Evolutionary conservation across 306 rosid genomes (phyloP).

Genomic region (Biancaea sappan): DNA sequence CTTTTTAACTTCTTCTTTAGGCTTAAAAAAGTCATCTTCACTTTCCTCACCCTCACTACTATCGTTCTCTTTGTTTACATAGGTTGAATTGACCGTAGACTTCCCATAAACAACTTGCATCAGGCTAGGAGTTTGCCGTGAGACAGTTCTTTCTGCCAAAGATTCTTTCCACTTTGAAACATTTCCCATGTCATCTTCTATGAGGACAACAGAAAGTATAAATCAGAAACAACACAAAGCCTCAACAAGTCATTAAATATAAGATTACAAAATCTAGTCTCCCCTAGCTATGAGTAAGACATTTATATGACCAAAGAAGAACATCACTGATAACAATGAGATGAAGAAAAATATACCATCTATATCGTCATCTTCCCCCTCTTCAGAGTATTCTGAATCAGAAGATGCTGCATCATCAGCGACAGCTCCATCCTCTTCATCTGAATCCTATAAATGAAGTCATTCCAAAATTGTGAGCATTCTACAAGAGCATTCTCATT

Average conservation of each 20-base stretch:
- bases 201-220: conserved; percentile 8
- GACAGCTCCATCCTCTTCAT: conserved; percentile 49
- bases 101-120: conserved; percentile 92
- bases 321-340: conserved; percentile 7
- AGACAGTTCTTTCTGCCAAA: conserved; percentile 58
- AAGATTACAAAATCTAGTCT: conserved; percentile 1
- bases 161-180: conserved; percentile 87
- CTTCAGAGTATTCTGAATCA: conserved; percentile 51
- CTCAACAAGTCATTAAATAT: neutral
- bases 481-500: neutral
- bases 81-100: conserved; percentile 39
- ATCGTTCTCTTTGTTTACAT: conserved; percentile 45
- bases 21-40: conserved; percentile 78
- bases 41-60: conserved; percentile 64
- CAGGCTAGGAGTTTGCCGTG: conserved; percentile 60
- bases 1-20: conserved; percentile 73
- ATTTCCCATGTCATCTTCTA: conserved; percentile 65
- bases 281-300: conserved; percentile 1
- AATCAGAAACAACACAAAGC: conserved; percentile 30
- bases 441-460: conserved; percentile 58
- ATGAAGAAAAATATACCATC: conserved; percentile 48
- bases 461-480: conserved; percentile 25
- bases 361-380: conserved; percentile 46
- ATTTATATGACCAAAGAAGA: conserved; percentile 28
- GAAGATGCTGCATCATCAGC: conserved; percentile 44